Evolutionary conservation across 2,329 filamentous ascomycete genomes (phyloP).

Genomic region (Davidsoniella australis): DNA sequence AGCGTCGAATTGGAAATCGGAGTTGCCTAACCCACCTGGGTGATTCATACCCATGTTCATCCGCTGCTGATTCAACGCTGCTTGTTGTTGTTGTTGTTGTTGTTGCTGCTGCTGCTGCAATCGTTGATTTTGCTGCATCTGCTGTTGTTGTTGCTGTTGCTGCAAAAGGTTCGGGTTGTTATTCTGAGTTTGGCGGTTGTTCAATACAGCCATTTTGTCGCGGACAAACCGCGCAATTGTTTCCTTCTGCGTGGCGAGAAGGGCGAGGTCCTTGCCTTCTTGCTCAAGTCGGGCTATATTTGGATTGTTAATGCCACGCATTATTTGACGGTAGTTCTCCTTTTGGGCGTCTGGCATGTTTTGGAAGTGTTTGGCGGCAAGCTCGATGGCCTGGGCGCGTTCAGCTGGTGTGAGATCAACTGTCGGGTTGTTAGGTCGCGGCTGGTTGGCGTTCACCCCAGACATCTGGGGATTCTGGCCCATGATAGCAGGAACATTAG

Average conservation of each 20-base stretch:
- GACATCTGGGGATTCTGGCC: slow-evolving; percentile 18
- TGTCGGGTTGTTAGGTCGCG: neutral
- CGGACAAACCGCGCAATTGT: neutral
- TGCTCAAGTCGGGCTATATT: neutral
- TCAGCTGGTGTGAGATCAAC: neutral
- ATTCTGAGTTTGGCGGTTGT: neutral
- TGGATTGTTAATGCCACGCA: neutral
- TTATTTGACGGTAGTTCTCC: neutral
- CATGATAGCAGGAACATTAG: slow-evolving; percentile 12
- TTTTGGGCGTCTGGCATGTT: slow-evolving; percentile 2
- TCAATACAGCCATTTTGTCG: neutral
- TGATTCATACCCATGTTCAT: slow-evolving; percentile 30
- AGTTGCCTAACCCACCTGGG: slow-evolving; percentile 31
- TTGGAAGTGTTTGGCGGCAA: neutral
- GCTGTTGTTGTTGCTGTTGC: slow-evolving; percentile 18
- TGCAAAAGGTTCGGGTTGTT: slow-evolving; percentile 1
- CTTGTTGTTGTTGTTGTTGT: slow-evolving; percentile 17
- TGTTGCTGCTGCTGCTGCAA: slow-evolving; percentile 16
- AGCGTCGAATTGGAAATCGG: slow-evolving; percentile 3
- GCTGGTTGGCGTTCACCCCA: slow-evolving; percentile 16
- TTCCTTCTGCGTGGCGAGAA: slow-evolving; percentile 1
- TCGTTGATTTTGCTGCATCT: slow-evolving; percentile 17
- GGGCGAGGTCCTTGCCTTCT: neutral
- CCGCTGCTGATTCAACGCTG: slow-evolving; percentile 20
- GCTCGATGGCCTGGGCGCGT: neutral